Conservation (phyloP, 768 basidiomycete genomes). For the Melanogaster broomeanus region DNA sequence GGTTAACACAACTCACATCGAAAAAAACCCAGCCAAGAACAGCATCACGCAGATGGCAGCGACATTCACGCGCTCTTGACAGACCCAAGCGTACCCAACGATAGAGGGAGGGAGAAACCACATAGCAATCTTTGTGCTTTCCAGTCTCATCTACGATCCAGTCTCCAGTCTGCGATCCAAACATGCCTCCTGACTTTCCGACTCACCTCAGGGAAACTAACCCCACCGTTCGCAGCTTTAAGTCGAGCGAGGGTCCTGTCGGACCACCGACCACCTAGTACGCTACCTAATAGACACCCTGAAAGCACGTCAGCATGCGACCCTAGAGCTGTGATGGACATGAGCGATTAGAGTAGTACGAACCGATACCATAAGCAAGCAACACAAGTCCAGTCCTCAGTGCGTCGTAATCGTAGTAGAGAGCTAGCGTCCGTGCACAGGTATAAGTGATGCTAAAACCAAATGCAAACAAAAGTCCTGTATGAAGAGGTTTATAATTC, state of each 20-base stretch:
- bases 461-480: conserved; percentile 74
- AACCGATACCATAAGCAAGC: conserved; percentile 72
- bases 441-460: conserved; percentile 74
- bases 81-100: conserved; percentile 78
- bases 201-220: conserved; percentile 64
- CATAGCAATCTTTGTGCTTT: conserved; percentile 62
- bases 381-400: conserved; percentile 77
- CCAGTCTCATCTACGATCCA: conserved; percentile 63
- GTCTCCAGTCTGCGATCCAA: background rate
- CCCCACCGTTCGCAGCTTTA: conserved; percentile 49
- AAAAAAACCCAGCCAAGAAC: conserved; percentile 73
- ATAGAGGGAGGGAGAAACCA: conserved; percentile 54
- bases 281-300: conserved; percentile 54
- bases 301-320: background rate
- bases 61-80: conserved; percentile 61
- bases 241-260: conserved; percentile 50
- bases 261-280: conserved; percentile 64
- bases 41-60: conserved; percentile 72
- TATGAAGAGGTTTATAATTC: background rate
- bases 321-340: background rate
- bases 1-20: conserved; percentile 51
- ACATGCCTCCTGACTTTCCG: background rate
- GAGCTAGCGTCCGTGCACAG: conserved; percentile 66
- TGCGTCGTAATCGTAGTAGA: conserved; percentile 64
- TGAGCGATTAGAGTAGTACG: conserved; percentile 11